phyloP scores from a whole-genome alignment of 1,139 yeast genomes.

The Blastobotrys aristatus region DNA sequence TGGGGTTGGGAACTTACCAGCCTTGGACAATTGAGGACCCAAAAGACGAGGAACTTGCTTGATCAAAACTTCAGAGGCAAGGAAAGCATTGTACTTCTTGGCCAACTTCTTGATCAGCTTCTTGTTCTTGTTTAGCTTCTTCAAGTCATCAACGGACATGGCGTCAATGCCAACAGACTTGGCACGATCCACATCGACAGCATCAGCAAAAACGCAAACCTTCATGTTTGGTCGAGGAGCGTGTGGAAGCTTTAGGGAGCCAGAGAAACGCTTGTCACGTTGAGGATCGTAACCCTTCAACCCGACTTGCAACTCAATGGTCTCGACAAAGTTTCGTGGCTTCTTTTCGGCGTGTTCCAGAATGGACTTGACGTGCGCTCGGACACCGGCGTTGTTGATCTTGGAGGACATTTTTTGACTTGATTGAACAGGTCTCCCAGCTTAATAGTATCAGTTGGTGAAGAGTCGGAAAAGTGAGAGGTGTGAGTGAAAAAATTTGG shows the following conservation, averaged over 20 bases:
- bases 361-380: constrained; percentile 93
- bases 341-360: constrained; percentile 83
- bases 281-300: constrained; percentile 99
- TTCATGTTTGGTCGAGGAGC: constrained; percentile 99
- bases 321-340: constrained; percentile 99
- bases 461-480: constrained; percentile 4
- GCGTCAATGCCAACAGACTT: constrained; percentile 99
- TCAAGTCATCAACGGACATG: constrained; percentile 99
- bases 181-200: constrained; percentile 99
- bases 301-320: constrained; percentile 99
- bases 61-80: constrained; percentile 98
- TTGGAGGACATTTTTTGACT: constrained; percentile 66
- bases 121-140: constrained; percentile 99
- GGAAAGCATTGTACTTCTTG: constrained; percentile 99
- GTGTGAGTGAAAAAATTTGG: constrained; percentile 4
- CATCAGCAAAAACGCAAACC: constrained; percentile 99
- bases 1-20: constrained; percentile 99
- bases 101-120: constrained; percentile 99
- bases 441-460: constrained; percentile 9
- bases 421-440: constrained; percentile 11
- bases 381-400: constrained; percentile 87
- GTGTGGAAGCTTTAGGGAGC: constrained; percentile 96
- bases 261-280: constrained; percentile 99
- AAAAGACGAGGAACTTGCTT: constrained; percentile 99
- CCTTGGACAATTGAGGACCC: constrained; percentile 99